Conservation (phyloP, 31 red algal species). For the Porphyra umbilicalis region DNA sequence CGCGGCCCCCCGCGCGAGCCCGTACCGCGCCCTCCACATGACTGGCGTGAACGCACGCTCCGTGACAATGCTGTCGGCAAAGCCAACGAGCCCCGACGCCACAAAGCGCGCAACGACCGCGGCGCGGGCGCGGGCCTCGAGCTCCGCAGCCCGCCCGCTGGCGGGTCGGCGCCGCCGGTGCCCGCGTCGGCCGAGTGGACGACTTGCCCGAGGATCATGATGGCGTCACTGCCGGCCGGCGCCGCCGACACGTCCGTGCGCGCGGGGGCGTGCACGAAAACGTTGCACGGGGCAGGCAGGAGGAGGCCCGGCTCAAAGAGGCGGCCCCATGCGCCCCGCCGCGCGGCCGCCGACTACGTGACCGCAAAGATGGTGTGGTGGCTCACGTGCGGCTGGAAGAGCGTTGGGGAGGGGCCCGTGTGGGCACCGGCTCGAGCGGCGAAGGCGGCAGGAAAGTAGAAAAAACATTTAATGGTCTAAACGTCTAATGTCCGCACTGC, state of each 20-base stretch:
- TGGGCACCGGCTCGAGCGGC: too few species aligned
- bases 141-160: background rate
- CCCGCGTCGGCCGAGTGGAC: background rate
- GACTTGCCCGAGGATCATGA: background rate
- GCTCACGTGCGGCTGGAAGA: background rate
- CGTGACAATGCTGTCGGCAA: background rate
- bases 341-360: background rate
- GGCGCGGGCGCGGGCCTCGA: background rate
- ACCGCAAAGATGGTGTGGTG: conserved; percentile 7
- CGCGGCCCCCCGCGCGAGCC: conserved; percentile 1
- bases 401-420: too few species aligned
- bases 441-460: too few species aligned
- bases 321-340: background rate
- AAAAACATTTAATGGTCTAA: too few species aligned
- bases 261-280: background rate
- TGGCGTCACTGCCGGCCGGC: background rate
- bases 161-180: background rate
- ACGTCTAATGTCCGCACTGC: too few species aligned
- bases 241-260: background rate
- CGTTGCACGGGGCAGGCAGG: conserved; percentile 1
- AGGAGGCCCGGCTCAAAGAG: conserved; percentile 8
- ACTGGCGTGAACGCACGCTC: background rate
- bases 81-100: background rate
- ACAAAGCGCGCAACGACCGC: background rate
- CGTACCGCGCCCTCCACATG: background rate